Evolutionary conservation across 2,329 filamentous ascomycete species (phyloP), one percentile per base, ranked within the genome.

Genomic region (Phialocephala subalpina): DNA sequence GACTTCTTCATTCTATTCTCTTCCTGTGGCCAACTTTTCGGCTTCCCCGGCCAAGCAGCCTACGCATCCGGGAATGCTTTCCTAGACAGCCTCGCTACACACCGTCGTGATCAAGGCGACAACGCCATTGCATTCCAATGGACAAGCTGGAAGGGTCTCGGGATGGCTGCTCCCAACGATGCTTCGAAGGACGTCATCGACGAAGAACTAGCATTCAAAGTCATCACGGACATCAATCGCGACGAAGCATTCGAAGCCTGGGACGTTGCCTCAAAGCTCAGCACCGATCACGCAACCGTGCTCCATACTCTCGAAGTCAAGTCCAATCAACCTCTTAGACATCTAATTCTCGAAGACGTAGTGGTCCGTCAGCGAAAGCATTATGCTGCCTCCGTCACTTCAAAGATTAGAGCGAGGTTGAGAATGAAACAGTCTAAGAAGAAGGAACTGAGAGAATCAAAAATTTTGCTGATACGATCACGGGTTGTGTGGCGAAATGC

Each of bases 31-130:
- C 57, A 60, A 1, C 66, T 76, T 11, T 62, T 73, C 18, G 78
- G 78, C 1, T 76, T 75, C 55, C 36, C 59, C 3, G 78, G 77
- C 0, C 82, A 86, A 67, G 68, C 77, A 1, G 82, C 80, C 67
- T 86, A 86, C 65, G 73, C 76, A 0, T 80, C 81, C 0, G 82
- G 79, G 1, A 84, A 84, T 67, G 73, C 76, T 0, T 79, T 79
- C 70, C 70, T 79, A 2, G 78, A 79, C 57, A 67, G 68, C 1
- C 63, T 79, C 22, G 76, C 77, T 7, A 63, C 66, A 12, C 69
- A 76, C 63, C 66, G 76, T 2, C 72, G 79, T 0, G 38, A 22
- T 1, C 71, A 69, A 18, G 80, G 80, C 5, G 80, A 82, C 66
- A 82, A 82, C 59, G 57, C 79, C 1, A 68, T 81, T 18, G 76